These are phyloP conservation scores for Blastobotrys muscicola DNA, from an alignment of 805 yeast genomes.

Conservation along the genomic window DNA sequence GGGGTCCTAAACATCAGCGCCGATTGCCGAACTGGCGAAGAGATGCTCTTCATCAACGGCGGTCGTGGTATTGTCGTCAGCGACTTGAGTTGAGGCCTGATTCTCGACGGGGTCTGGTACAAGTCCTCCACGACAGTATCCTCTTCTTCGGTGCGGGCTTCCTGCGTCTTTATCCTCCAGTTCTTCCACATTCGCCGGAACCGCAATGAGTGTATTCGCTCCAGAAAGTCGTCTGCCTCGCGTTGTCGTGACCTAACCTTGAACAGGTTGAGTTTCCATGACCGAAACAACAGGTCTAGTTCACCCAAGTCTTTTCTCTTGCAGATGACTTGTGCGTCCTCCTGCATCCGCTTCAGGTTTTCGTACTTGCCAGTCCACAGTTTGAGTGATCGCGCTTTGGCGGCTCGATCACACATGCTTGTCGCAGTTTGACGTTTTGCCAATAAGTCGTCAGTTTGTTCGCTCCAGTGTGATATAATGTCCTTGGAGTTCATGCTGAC, in stretches of 20 bases:
- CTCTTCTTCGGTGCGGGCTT: not conserved
- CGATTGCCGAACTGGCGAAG: not conserved
- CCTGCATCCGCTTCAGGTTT: slow-evolving; percentile 1
- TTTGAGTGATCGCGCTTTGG: slow-evolving; percentile 1
- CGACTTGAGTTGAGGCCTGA: not conserved
- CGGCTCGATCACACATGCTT: slow-evolving; percentile 1
- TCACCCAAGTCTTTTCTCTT: slow-evolving; percentile 3
- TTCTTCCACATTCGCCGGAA: slow-evolving; percentile 13
- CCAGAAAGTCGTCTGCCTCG: slow-evolving; percentile 14
- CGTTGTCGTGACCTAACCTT: slow-evolving; percentile 11
- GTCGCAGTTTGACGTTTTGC: not conserved
- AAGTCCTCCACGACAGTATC: not conserved
- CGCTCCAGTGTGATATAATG: not conserved
- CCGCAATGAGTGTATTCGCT: slow-evolving; percentile 6
- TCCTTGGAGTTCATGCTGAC: not conserved
- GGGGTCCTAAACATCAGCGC: not conserved
- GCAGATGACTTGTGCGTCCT: slow-evolving; percentile 9
- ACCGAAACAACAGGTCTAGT: slow-evolving; percentile 12
- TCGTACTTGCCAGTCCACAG: slow-evolving; percentile 4
- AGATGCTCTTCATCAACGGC: not conserved
- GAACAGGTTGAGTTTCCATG: slow-evolving; percentile 16
- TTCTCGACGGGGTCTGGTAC: not conserved
- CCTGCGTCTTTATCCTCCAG: slow-evolving; percentile 14
- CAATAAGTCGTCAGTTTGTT: not conserved
- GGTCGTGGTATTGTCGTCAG: not conserved